Evolutionary conservation across 139 green algal species (phyloP).

Genomic region (Yamagishiella unicocca): DNA sequence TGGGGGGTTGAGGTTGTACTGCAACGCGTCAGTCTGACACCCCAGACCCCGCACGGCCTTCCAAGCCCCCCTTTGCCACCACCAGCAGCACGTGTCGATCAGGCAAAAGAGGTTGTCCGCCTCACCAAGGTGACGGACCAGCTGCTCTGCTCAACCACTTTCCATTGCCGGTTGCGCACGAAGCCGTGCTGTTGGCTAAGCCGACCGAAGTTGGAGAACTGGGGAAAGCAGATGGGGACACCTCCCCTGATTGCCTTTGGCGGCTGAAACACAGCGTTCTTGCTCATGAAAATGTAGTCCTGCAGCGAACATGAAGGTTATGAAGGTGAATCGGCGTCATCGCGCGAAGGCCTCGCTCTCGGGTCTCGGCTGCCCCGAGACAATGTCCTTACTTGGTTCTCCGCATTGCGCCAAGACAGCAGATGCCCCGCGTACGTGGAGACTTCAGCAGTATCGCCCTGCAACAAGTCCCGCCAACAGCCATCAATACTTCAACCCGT

Average conservation of each 20-base stretch:
- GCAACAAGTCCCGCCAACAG: too few species aligned
- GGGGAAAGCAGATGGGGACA: constrained; percentile 89
- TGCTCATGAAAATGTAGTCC: constrained; percentile 85
- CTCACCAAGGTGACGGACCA: constrained; percentile 60
- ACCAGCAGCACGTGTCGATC: too few species aligned
- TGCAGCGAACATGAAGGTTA: constrained; percentile 37
- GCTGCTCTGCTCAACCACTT: constrained; percentile 50
- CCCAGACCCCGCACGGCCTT: too few species aligned
- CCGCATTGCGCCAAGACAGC: constrained; percentile 37
- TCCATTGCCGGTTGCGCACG: constrained; percentile 81
- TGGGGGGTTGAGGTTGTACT: too few species aligned
- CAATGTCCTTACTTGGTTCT: constrained; percentile 14
- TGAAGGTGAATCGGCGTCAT: neutral
- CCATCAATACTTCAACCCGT: too few species aligned
- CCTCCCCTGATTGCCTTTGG: constrained; percentile 92
- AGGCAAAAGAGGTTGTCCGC: neutral
- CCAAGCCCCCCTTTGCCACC: too few species aligned
- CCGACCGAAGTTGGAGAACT: constrained; percentile 87
- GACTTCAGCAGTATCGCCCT: constrained; percentile 50
- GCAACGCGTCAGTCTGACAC: too few species aligned
- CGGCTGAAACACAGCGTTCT: constrained; percentile 84
- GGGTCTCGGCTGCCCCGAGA: neutral
- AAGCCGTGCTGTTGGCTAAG: constrained; percentile 89
- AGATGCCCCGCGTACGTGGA: constrained; percentile 46
- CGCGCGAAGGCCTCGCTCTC: neutral